Evolutionary conservation across 805 yeast species (phyloP).

Genomic region (Saccharomycopsis sp.): DNA sequence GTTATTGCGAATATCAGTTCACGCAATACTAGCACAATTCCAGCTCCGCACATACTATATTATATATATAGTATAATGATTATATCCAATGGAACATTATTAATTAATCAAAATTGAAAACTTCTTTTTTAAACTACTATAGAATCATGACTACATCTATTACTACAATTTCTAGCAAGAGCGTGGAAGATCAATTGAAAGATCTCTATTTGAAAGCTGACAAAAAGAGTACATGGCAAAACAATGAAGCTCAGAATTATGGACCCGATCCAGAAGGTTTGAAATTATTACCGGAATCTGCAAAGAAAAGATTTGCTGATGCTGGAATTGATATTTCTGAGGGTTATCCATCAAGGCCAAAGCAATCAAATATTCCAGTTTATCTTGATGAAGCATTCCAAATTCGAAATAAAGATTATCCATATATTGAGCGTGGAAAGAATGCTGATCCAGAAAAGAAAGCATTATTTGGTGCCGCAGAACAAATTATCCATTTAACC

Average conservation of each 20-base stretch:
- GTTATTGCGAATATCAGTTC: too few relatives aligned
- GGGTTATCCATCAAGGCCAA: slow-evolving; percentile 36
- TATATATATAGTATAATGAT: too few relatives aligned
- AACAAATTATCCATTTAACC: slow-evolving; percentile 35
- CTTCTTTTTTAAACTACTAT: neutral
- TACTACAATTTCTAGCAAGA: neutral
- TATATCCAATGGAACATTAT: too few relatives aligned
- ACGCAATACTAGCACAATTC: too few relatives aligned
- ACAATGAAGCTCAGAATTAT: slow-evolving; percentile 3
- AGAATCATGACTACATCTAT: neutral
- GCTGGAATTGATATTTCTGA: slow-evolving; percentile 32
- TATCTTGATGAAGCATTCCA: slow-evolving; percentile 34
- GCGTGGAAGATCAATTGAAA: slow-evolving; percentile 5
- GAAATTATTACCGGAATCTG: slow-evolving; percentile 23
- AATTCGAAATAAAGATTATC: slow-evolving; percentile 31
- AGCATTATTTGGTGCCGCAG: slow-evolving; percentile 36
- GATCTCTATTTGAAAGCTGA: neutral
- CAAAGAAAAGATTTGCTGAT: slow-evolving; percentile 27
- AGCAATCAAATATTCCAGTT: slow-evolving; percentile 29
- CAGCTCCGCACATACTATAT: too few relatives aligned
- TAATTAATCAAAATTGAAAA: too few relatives aligned
- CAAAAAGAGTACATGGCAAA: neutral
- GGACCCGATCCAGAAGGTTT: slow-evolving; percentile 21
- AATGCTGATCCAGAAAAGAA: slow-evolving; percentile 34
- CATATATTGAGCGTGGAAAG: slow-evolving; percentile 30